These are phyloP conservation scores for Dujonia santamariae DNA, from an alignment of 1,139 yeast genomes.

Conservation along the genomic window DNA sequence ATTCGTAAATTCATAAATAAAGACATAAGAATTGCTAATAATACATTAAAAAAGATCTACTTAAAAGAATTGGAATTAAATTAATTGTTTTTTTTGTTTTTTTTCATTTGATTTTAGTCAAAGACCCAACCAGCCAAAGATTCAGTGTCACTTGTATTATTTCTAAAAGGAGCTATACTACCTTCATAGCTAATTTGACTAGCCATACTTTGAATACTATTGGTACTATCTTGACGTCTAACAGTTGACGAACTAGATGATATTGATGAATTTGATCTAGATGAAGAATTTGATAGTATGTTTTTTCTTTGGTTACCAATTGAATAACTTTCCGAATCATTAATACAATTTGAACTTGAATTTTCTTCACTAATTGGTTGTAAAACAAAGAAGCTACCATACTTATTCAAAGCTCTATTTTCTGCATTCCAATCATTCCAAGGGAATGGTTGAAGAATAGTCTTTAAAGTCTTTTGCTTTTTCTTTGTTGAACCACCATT, in stretches of 20 bases:
- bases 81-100: too few relatives aligned
- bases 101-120: too few relatives aligned
- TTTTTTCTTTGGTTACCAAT: too few relatives aligned
- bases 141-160: background rate
- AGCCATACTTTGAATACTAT: background rate
- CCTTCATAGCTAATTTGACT: too few relatives aligned
- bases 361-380: constrained; percentile 7
- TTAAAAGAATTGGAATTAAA: too few relatives aligned
- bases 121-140: too few relatives aligned
- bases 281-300: background rate
- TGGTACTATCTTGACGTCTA: background rate
- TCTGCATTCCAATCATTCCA: constrained; percentile 8
- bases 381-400: constrained; percentile 5
- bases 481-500: constrained; percentile 1
- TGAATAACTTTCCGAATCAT: background rate
- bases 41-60: too few relatives aligned
- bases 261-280: constrained; percentile 1
- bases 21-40: too few relatives aligned
- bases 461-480: constrained; percentile 2
- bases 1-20: too few relatives aligned
- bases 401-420: constrained; percentile 3
- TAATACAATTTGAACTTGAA: background rate
- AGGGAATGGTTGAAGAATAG: constrained; percentile 5
- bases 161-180: too few relatives aligned
- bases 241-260: background rate